Conservation (phyloP, 208 protist species). For the Acanthamoeba lenticulata region DNA sequence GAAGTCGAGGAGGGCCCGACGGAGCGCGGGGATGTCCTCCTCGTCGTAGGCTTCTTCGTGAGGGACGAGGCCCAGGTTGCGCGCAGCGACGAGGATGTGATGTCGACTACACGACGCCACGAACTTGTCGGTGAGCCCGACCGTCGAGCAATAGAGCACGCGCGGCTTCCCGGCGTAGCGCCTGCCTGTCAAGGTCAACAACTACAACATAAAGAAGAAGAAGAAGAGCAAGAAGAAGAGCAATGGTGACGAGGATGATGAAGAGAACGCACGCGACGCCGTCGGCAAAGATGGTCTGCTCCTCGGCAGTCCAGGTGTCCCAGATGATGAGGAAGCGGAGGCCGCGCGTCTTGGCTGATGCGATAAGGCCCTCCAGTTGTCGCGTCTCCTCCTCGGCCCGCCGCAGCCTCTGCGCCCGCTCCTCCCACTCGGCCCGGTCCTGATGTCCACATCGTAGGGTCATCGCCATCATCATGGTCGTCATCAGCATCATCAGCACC, state of each 20-base stretch:
- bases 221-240: no score
- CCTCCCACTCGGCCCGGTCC: slow-evolving; percentile 20
- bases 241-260: no score
- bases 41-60: no score
- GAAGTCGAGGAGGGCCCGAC: neutral
- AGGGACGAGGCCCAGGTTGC: neutral
- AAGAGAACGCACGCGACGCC: no score
- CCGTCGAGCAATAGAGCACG: slow-evolving; percentile 12
- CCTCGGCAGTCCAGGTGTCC: slow-evolving; percentile 5
- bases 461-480: neutral
- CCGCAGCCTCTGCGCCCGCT: neutral
- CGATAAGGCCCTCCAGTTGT: neutral
- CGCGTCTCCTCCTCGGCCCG: neutral
- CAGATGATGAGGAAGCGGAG: neutral
- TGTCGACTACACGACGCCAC: slow-evolving; percentile 5
- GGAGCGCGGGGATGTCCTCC: no score
- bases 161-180: neutral
- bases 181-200: no score
- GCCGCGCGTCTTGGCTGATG: neutral
- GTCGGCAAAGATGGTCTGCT: slow-evolving; percentile 49
- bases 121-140: slow-evolving; percentile 8
- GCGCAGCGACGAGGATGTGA: neutral
- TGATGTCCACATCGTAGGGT: neutral
- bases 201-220: no score
- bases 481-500: no score